Evolutionary conservation across 805 yeast genomes (phyloP).

Genomic region (Ogataea haglerorum): DNA sequence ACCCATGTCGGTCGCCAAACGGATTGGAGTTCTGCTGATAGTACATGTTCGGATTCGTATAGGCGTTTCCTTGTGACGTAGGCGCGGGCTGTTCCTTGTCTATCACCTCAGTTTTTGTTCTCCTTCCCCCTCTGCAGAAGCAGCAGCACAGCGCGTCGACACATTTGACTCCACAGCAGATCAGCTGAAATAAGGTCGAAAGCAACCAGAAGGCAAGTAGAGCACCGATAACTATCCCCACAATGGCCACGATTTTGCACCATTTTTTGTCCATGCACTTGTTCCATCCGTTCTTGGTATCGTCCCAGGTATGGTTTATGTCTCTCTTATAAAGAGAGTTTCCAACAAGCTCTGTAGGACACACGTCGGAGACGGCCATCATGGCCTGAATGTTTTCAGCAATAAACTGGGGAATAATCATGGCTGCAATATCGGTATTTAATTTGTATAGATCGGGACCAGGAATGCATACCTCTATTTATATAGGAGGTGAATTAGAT

Average conservation of each 20-base stretch:
- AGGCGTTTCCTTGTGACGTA: constrained; percentile 22
- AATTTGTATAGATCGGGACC: constrained; percentile 2
- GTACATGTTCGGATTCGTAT: constrained; percentile 32
- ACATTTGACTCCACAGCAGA: constrained; percentile 55
- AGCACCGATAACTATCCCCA: constrained; percentile 59
- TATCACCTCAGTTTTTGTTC: constrained; percentile 11
- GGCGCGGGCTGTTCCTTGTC: constrained; percentile 20
- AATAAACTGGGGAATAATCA: constrained; percentile 22
- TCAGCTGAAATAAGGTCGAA: constrained; percentile 51
- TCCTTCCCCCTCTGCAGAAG: constrained; percentile 29
- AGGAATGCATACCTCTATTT: not conserved
- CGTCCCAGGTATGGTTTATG: constrained; percentile 3
- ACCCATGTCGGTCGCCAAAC: constrained; percentile 11
- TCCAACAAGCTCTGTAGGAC: constrained; percentile 22
- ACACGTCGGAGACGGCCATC: constrained; percentile 12
- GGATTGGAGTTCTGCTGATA: constrained; percentile 24
- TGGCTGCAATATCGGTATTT: not conserved
- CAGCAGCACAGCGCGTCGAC: constrained; percentile 52
- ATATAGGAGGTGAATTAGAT: not conserved
- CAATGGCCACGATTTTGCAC: constrained; percentile 76
- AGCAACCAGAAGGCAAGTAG: constrained; percentile 55
- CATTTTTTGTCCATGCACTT: constrained; percentile 75
- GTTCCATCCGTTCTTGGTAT: constrained; percentile 47
- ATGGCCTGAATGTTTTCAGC: constrained; percentile 19
- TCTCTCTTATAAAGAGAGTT: constrained; percentile 17